Evolutionary conservation across 208 protist species (phyloP).

Genomic region (Trypanosoma mega): DNA sequence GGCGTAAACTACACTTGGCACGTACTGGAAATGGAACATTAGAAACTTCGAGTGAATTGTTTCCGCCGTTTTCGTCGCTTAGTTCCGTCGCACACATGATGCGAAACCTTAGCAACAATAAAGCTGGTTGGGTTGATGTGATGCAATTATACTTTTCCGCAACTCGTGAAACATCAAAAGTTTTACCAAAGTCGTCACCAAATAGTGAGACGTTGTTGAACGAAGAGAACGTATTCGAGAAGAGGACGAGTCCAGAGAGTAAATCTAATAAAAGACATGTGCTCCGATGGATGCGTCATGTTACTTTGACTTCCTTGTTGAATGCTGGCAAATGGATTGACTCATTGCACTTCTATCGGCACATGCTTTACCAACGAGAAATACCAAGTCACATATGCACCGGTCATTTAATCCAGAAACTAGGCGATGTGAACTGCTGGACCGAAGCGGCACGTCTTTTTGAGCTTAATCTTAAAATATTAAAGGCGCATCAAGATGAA

Average conservation of each 20-base stretch:
- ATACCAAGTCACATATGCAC: constrained; percentile 44
- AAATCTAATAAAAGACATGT: neutral
- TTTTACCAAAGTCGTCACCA: neutral
- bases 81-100: constrained; percentile 15
- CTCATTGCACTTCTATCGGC: constrained; percentile 43
- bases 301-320: constrained; percentile 37
- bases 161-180: too few species aligned
- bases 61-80: constrained; percentile 3
- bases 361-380: constrained; percentile 55
- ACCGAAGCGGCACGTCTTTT: constrained; percentile 36
- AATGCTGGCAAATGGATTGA: constrained; percentile 34
- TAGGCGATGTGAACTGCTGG: constrained; percentile 35
- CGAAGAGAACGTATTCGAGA: neutral
- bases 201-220: neutral
- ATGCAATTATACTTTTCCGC: constrained; percentile 7
- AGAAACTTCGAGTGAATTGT: neutral
- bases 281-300: constrained; percentile 39
- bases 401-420: constrained; percentile 37
- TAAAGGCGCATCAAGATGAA: constrained; percentile 15
- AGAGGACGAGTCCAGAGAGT: neutral
- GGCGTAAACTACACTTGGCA: constrained; percentile 10
- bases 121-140: constrained; percentile 13
- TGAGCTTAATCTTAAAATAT: constrained; percentile 39
- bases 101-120: constrained; percentile 15
- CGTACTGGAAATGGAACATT: neutral